Conservation (phyloP, 208 protist genomes). For the Porcisia deanei region DNA sequence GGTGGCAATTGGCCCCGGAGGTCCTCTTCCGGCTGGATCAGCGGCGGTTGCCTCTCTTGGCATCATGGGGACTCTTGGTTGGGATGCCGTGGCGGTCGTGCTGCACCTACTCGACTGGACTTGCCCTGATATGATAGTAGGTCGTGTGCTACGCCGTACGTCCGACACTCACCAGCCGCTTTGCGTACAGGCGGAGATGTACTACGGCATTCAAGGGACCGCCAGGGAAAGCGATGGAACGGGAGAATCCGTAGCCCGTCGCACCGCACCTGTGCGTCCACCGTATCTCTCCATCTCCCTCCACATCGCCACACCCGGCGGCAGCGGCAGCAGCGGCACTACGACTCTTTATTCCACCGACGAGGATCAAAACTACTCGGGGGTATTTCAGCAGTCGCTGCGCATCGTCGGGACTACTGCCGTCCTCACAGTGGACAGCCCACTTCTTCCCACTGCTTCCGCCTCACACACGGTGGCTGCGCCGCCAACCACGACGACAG, state of each 20-base stretch:
- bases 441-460: constrained; percentile 13
- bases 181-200: constrained; percentile 27
- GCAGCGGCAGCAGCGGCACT: neutral
- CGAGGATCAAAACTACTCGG: neutral
- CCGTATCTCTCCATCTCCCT: constrained; percentile 22
- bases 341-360: neutral
- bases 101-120: constrained; percentile 36
- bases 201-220: constrained; percentile 26
- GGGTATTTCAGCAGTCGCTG: constrained; percentile 24
- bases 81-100: constrained; percentile 30
- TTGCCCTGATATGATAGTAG: constrained; percentile 32
- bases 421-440: constrained; percentile 18
- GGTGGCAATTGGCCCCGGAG: constrained; percentile 10
- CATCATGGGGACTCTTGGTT: constrained; percentile 30
- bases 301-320: constrained; percentile 12
- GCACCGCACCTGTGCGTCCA: neutral
- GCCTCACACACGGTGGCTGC: neutral
- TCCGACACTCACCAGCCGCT: neutral
- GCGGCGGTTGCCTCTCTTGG: constrained; percentile 5
- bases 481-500: neutral
- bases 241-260: neutral
- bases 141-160: constrained; percentile 24
- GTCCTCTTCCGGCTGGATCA: neutral
- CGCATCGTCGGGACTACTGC: constrained; percentile 23
- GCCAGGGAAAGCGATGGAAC: neutral